These are phyloP conservation scores for Cryphonectria carpinicola DNA, from an alignment of 2,329 filamentous ascomycete genomes.

Conservation along the genomic window DNA sequence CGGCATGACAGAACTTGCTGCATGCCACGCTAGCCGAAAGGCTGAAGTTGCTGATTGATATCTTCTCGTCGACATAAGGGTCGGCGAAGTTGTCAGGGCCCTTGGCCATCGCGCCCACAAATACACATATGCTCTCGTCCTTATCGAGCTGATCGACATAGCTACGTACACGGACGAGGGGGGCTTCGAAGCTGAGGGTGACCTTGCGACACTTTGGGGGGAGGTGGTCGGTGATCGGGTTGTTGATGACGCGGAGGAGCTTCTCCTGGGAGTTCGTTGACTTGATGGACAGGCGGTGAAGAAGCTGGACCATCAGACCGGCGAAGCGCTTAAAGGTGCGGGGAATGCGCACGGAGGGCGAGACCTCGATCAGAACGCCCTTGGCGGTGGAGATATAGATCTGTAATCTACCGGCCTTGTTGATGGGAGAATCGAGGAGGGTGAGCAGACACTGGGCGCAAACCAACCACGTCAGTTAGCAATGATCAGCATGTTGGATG, in stretches of 20 bases:
- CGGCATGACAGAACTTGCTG: slow-evolving; percentile 99
- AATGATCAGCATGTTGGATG: slow-evolving; percentile 49
- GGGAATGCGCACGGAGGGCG: slow-evolving; percentile 95
- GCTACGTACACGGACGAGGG: slow-evolving; percentile 83
- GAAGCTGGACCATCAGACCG: slow-evolving; percentile 95
- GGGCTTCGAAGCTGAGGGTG: slow-evolving; percentile 91
- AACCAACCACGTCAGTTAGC: slow-evolving; percentile 36
- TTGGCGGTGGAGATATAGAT: slow-evolving; percentile 99
- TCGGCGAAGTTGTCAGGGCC: slow-evolving; percentile 95
- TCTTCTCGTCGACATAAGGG: slow-evolving; percentile 91
- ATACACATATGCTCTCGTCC: slow-evolving; percentile 95
- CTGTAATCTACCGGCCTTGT: slow-evolving; percentile 96
- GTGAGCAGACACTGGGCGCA: slow-evolving; percentile 83
- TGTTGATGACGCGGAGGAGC: slow-evolving; percentile 94
- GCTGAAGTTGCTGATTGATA: slow-evolving; percentile 98
- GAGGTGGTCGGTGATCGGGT: slow-evolving; percentile 95
- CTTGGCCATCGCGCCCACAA: slow-evolving; percentile 98
- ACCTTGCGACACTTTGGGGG: slow-evolving; percentile 98
- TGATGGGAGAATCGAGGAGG: slow-evolving; percentile 95
- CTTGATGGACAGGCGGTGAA: slow-evolving; percentile 93
- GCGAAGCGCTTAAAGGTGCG: slow-evolving; percentile 99
- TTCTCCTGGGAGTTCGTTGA: slow-evolving; percentile 98
- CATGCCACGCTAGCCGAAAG: slow-evolving; percentile 96
- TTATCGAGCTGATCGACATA: slow-evolving; percentile 80
- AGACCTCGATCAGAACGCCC: slow-evolving; percentile 96